phyloP scores from a whole-genome alignment of 495 filamentous ascomycete genomes.

The Extremus antarcticus region DNA sequence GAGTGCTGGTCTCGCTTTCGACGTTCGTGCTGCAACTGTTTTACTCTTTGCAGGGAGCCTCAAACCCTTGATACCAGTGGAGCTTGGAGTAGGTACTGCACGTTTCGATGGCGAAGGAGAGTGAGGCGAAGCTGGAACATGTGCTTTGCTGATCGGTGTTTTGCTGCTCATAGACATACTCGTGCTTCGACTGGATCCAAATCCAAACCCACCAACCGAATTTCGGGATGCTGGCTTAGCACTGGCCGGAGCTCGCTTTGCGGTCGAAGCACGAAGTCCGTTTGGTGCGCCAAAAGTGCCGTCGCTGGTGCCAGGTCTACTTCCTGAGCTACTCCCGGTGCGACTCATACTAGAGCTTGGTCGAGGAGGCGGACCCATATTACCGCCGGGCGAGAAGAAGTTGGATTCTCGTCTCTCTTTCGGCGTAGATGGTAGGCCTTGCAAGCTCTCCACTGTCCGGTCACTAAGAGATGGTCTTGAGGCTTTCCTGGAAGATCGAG shows the following conservation, averaged over 20 bases:
- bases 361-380: conserved; percentile 44
- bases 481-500: conserved; percentile 19
- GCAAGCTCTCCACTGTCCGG: conserved; percentile 55
- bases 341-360: conserved; percentile 45
- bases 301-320: conserved; percentile 40
- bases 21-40: conserved; percentile 37
- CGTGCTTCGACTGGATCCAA: not conserved
- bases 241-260: conserved; percentile 14
- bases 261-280: conserved; percentile 29
- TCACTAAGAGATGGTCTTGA: conserved; percentile 52
- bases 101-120: not conserved
- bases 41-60: conserved; percentile 38
- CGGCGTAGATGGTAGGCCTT: conserved; percentile 54
- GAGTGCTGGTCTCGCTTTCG: conserved; percentile 46
- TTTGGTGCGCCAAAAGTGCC: conserved; percentile 30
- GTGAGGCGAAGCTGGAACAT: not conserved
- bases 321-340: too few relatives aligned
- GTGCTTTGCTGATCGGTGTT: not conserved
- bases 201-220: conserved; percentile 6
- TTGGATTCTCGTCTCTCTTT: conserved; percentile 47
- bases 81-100: not conserved
- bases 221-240: conserved; percentile 6
- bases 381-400: conserved; percentile 50
- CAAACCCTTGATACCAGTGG: not conserved
- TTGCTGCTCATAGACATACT: not conserved